Evolutionary conservation across 805 yeast species (phyloP), one percentile per base, ranked within the genome.

Genomic region (Teunomyces panamensis): DNA sequence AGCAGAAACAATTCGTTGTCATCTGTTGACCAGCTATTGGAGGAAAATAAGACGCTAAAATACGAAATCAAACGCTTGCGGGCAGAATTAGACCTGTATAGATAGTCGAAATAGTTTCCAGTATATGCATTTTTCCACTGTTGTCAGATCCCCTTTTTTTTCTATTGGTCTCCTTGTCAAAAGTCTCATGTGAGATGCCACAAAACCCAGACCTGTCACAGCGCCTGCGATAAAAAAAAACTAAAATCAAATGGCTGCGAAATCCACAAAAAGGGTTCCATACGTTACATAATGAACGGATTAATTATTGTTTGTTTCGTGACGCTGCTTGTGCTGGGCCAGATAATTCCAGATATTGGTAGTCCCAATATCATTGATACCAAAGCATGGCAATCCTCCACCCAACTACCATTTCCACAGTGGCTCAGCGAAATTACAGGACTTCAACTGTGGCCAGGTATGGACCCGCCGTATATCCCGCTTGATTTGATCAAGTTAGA

Each of bases 391-490:
- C 30, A 20, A 16, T 11, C 41, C 32, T 17, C 39, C 11, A 49
- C 48, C 4, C 24, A 24, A n/a, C 30, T 50, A 30, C 85, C 87
- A 1, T 81, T 91, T 51, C 98, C 98, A 0, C 48, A 70, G 17
- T 91, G 98, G 98, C 74, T 91, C 27, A 53, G 75, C 0, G 85
- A 80, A 10, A 77, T 87, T 54, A 89, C 97, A 1, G 91, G 92
- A 0, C 59, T 89, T 44, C 65, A 55, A 0, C 75, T 75, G 45
- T 91, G 98, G 98, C 98, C 98, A 0, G 91, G 85, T 0, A 62
- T 79, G 39, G 83, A 83, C 46, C 97, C 97, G 3, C 97, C 97
- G 0, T 91, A 88, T 62, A 84, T 91, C 33, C 90, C 95, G 2
- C 66, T 88, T 51, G 87, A 83, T 55, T 85, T 84, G 55, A 80